These are phyloP conservation scores for Holtermannia corniformis DNA, from an alignment of 768 basidiomycete species.

Conservation along the genomic window DNA sequence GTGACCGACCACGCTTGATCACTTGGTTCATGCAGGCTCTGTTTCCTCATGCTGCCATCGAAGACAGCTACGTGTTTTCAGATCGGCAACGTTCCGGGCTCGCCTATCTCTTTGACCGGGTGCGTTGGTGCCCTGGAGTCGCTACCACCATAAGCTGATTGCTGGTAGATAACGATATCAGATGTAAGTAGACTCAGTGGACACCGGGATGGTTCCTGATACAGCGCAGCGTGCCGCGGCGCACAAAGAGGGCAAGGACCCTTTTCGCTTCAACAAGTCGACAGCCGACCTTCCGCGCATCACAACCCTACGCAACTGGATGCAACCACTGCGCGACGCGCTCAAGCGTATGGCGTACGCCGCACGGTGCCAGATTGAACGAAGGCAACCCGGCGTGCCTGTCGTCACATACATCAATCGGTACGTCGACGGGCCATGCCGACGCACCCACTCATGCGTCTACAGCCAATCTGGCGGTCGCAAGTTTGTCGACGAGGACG, in stretches of 20 bases:
- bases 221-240: constrained; percentile 19
- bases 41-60: constrained; percentile 20
- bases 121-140: constrained; percentile 14
- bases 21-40: constrained; percentile 27
- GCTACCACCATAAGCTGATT: neutral
- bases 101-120: constrained; percentile 23
- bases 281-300: constrained; percentile 17
- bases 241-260: constrained; percentile 12
- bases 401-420: constrained; percentile 30
- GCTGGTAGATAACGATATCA: neutral
- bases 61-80: constrained; percentile 20
- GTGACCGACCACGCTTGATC: constrained; percentile 10
- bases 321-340: constrained; percentile 19
- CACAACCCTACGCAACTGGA: constrained; percentile 15
- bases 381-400: constrained; percentile 14
- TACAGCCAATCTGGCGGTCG: constrained; percentile 19
- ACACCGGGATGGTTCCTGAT: neutral
- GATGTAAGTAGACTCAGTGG: neutral
- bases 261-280: constrained; percentile 24
- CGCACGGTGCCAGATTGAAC: constrained; percentile 12
- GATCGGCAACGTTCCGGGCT: constrained; percentile 15
- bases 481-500: constrained; percentile 13
- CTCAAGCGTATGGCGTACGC: constrained; percentile 9
- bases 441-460: neutral
- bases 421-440: neutral